Evolutionary conservation across 371 early-diverging fungal genomes (phyloP), one percentile per base, ranked within the genome.

Genomic region (Mortierella sp.): DNA sequence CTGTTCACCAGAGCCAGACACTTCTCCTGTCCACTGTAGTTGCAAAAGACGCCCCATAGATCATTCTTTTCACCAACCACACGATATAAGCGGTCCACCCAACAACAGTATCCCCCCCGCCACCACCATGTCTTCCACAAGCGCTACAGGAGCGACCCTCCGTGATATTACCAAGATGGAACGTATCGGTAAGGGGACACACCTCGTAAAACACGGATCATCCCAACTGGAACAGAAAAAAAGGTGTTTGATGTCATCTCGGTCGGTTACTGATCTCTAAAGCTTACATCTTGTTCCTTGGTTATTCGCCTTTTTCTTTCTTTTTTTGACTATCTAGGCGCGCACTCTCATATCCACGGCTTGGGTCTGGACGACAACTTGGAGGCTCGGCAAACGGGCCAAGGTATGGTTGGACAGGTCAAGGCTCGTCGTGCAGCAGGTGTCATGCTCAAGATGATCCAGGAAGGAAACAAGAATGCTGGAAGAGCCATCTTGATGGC

Each of bases 341-440:
- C 97, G 1, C 99, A 99, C 82, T 98, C 99, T 58, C 99, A 99
- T 69, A 95, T 97, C 68, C 88, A 87, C 52, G 95, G 95, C 41
- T 86, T 97, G 63, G 94, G 94, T 54, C 82, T 95, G 54, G 95
- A 96, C 66, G 97, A 97, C 78, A 91, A 91, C 23, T 85, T 97
- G 64, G 95, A 97, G 70, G 93, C 96, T 18, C 87, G 93, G 39
- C 72, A 81, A 47, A 81, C 90, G 1, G 91, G 94, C n/a, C 95
- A 97, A 82, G 99, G 98, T 52, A 95, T 99, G 96, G 98, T 99
- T 41, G 99, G 99, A 18, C 98, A 99, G 81, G 72, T 91, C 19
- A 88, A 93, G 79, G 98, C 98, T 28, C 93, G 99, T 69, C 95
- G 94, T 73, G 98, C 98, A 9, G 97, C 96, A 13, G 98, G 98